These are phyloP conservation scores for Taphrina flavorubra DNA, from an alignment of 1,139 yeast species.

Conservation along the genomic window DNA sequence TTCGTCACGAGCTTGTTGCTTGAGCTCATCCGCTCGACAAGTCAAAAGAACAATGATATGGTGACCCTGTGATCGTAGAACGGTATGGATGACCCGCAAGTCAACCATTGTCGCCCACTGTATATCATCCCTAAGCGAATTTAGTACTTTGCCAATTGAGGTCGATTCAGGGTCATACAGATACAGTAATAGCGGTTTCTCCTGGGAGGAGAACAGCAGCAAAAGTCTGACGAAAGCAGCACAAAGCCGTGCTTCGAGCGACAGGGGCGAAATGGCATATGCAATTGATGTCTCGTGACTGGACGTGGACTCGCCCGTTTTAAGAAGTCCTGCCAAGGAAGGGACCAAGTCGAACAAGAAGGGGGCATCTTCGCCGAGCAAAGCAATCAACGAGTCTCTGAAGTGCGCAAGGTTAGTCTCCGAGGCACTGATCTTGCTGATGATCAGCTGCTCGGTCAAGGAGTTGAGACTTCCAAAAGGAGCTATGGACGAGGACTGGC, in stretches of 20 bases:
- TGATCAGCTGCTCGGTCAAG: neutral
- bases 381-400: neutral
- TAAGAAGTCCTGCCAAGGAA: neutral
- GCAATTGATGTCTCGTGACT: neutral
- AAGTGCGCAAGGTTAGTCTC: neutral
- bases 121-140: constrained; percentile 23
- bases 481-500: neutral
- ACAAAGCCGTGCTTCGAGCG: constrained; percentile 13
- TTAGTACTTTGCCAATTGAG: neutral
- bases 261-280: constrained; percentile 4
- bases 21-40: neutral
- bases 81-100: constrained; percentile 2
- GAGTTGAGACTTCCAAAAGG: constrained; percentile 7
- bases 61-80: neutral
- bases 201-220: neutral
- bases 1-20: neutral
- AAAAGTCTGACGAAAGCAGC: constrained; percentile 9
- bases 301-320: neutral
- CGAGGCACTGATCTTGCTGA: neutral
- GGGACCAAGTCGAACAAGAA: constrained; percentile 4
- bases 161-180: neutral
- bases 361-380: constrained; percentile 17
- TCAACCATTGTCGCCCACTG: constrained; percentile 17
- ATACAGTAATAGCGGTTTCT: constrained; percentile 7
- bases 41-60: neutral